Conservation (phyloP, 305 asterid genomes). For the Fraxinus floribunda region DNA sequence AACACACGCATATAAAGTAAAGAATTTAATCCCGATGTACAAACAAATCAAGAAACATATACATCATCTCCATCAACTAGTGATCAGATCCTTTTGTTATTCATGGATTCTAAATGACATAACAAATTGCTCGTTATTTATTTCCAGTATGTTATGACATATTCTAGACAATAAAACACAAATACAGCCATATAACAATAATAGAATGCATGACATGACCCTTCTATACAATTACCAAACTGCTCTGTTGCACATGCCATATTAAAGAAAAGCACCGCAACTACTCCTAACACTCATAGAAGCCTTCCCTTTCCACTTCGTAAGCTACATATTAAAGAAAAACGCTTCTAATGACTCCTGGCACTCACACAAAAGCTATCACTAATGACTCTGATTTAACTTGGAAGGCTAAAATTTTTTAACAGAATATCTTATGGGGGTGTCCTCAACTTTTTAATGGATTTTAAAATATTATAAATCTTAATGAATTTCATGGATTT, state of each 20-base stretch:
- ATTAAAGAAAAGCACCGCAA: not conserved
- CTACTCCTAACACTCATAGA: not conserved
- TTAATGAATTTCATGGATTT: too few species aligned
- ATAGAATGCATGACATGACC: not conserved
- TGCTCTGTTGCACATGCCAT: not conserved
- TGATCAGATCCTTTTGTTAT: not conserved
- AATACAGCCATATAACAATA: not conserved
- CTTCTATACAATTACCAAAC: not conserved
- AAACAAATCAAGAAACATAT: not conserved
- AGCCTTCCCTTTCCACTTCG: not conserved
- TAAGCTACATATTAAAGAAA: not conserved
- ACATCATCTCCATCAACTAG: not conserved
- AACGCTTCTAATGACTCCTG: not conserved
- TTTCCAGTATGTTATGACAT: not conserved
- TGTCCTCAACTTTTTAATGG: too few species aligned
- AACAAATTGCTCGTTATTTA: not conserved
- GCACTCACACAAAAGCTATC: not conserved
- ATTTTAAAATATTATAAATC: too few species aligned
- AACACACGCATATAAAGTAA: not conserved
- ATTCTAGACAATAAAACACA: not conserved
- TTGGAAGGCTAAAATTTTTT: not conserved
- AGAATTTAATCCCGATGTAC: not conserved
- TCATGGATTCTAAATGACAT: not conserved
- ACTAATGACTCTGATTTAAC: conserved; percentile 4
- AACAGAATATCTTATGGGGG: not conserved